Percentiles rank a stretch among this genome's conserved stretches.
phyloP scores from a whole-genome alignment of 2,329 filamentous ascomycete genomes.

The Proliferodiscus dingleyae region DNA sequence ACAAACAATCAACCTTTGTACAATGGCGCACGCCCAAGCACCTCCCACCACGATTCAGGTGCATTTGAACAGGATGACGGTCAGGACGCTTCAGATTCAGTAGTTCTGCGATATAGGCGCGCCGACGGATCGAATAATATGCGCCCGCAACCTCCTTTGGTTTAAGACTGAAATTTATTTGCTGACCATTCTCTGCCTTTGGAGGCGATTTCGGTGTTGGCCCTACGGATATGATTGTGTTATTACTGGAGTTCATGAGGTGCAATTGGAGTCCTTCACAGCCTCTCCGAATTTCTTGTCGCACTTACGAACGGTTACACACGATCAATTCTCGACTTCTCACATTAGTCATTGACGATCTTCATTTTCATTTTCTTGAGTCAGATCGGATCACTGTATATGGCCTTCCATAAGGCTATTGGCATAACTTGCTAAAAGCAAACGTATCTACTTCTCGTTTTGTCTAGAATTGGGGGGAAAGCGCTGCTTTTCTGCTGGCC shows the following conservation, averaged over 20 bases:
- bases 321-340: not conserved
- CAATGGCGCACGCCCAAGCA: slow-evolving; percentile 40
- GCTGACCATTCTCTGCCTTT: not conserved
- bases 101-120: slow-evolving; percentile 28
- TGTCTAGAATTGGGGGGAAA: slow-evolving; percentile 4
- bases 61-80: slow-evolving; percentile 20
- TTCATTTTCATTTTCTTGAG: not conserved
- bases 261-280: not conserved
- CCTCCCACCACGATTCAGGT: slow-evolving; percentile 17
- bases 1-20: slow-evolving; percentile 33
- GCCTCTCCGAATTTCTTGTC: not conserved
- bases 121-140: slow-evolving; percentile 34
- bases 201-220: slow-evolving; percentile 3
- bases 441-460: slow-evolving; percentile 1
- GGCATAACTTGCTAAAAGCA: slow-evolving; percentile 3
- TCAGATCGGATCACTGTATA: not conserved
- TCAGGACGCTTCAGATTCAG: slow-evolving; percentile 9
- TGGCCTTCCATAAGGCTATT: not conserved
- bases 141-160: slow-evolving; percentile 31
- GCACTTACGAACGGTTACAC: not conserved
- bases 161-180: slow-evolving; percentile 18
- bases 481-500: slow-evolving; percentile 1
- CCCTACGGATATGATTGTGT: slow-evolving; percentile 1
- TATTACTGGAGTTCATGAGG: slow-evolving; percentile 7
- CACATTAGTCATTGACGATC: slow-evolving; percentile 1